A percentile compares a stretch with the other conserved stretches of the same genome.
phyloP scores from a whole-genome alignment of 2,329 filamentous ascomycete species.

The Ophiosphaerella korrae region DNA sequence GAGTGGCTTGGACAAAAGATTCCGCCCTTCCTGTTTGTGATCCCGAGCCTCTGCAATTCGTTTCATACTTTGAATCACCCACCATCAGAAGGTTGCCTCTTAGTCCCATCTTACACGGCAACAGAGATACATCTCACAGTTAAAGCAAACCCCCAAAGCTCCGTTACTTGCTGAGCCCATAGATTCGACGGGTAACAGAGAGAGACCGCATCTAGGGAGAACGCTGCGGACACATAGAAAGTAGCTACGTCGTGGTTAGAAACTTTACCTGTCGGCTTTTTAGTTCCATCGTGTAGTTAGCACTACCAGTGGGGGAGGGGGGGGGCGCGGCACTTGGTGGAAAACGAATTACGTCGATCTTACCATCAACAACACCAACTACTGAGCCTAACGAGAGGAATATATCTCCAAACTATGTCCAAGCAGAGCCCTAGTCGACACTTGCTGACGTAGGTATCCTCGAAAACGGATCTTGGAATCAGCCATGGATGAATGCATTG shows the following conservation, averaged over 20 bases:
- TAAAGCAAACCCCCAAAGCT: neutral
- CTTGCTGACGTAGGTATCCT: constrained; percentile 21
- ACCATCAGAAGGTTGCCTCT: constrained; percentile 17
- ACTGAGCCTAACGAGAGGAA: constrained; percentile 20
- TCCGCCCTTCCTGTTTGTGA: constrained; percentile 26
- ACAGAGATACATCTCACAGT: constrained; percentile 13
- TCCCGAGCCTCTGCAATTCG: constrained; percentile 14
- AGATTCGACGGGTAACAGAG: too few relatives aligned
- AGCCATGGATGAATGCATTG: constrained; percentile 17
- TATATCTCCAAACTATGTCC: constrained; percentile 12
- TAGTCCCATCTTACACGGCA: constrained; percentile 6
- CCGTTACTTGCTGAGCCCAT: neutral
- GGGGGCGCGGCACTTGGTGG: too few relatives aligned
- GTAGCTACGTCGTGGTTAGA: too few relatives aligned
- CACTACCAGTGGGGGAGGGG: too few relatives aligned
- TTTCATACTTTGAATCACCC: constrained; percentile 23
- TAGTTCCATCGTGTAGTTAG: too few relatives aligned
- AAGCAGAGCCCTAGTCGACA: constrained; percentile 29
- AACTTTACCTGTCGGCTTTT: too few relatives aligned
- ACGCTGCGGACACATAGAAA: too few relatives aligned
- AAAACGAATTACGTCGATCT: too few relatives aligned
- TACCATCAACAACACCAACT: too few relatives aligned
- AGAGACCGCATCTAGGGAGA: too few relatives aligned
- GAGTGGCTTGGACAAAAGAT: constrained; percentile 47
- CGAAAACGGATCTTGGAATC: constrained; percentile 34